Percentiles rank a stretch among this genome's conserved stretches.
Evolutionary conservation across 768 basidiomycete genomes (phyloP).

Genomic region (Tricholoma hemisulphureum): DNA sequence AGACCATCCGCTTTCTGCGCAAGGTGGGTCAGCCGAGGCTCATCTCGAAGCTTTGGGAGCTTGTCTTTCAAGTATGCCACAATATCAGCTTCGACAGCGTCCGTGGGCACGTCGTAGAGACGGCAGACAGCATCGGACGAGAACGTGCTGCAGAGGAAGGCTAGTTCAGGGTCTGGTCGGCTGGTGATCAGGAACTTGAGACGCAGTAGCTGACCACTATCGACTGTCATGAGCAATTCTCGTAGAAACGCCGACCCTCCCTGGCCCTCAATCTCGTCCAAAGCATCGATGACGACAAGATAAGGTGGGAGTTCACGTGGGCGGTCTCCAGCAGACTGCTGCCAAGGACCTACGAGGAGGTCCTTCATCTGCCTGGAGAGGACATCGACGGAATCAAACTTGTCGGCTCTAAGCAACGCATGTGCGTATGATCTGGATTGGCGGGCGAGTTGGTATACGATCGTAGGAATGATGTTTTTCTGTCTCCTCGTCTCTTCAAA

Average conservation of each 20-base stretch:
- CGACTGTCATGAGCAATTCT: not conserved
- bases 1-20: no score
- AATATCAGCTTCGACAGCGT: not conserved
- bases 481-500: not conserved
- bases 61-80: no score
- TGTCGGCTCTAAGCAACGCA: not conserved
- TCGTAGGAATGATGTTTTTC: not conserved
- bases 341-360: not conserved
- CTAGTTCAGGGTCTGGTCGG: conserved; percentile 4
- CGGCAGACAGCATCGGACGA: conserved; percentile 6
- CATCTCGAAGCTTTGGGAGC: no score
- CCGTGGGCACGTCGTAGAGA: not conserved
- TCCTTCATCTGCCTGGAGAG: not conserved
- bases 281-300: conserved; percentile 9
- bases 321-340: not conserved
- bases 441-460: not conserved
- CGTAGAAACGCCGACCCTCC: conserved; percentile 2
- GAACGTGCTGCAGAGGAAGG: conserved; percentile 14
- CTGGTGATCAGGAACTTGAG: not conserved
- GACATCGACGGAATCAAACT: not conserved
- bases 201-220: not conserved
- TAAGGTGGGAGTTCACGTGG: not conserved
- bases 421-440: not conserved
- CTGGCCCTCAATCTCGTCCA: conserved; percentile 2
- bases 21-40: no score